Evolutionary conservation across 2,329 filamentous ascomycete genomes (phyloP).

Genomic region (Epichloe aotearoae): DNA sequence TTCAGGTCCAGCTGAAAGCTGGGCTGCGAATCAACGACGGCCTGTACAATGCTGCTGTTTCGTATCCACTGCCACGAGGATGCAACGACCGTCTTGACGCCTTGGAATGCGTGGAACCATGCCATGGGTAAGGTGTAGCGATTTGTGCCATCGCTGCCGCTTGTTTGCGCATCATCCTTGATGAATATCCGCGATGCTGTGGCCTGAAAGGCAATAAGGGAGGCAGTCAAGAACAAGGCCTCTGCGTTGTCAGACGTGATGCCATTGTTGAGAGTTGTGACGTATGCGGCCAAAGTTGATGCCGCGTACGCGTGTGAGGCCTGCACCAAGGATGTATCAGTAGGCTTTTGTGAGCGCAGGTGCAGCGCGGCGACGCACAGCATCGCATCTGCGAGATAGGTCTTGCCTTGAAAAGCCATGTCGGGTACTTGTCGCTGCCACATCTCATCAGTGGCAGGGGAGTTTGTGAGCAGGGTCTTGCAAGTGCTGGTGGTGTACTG

Average conservation of each 20-base stretch:
- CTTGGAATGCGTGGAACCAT: slow-evolving; percentile 56
- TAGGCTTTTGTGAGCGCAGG: slow-evolving; percentile 39
- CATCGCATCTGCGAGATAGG: slow-evolving; percentile 49
- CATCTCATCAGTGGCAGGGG: slow-evolving; percentile 37
- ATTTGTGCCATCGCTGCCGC: slow-evolving; percentile 20
- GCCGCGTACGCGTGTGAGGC: slow-evolving; percentile 54
- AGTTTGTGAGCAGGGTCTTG: slow-evolving; percentile 43
- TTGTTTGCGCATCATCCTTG: slow-evolving; percentile 35
- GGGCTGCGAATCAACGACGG: slow-evolving; percentile 51
- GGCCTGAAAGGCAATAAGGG: slow-evolving; percentile 54
- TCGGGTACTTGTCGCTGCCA: slow-evolving; percentile 48
- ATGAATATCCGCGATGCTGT: slow-evolving; percentile 49
- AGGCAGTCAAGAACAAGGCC: slow-evolving; percentile 47
- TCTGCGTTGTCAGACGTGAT: slow-evolving; percentile 48
- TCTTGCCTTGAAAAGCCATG: slow-evolving; percentile 45
- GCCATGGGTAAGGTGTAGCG: slow-evolving; percentile 46
- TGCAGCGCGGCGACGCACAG: slow-evolving; percentile 52
- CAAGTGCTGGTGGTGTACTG: slow-evolving; percentile 49
- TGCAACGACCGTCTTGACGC: slow-evolving; percentile 51
- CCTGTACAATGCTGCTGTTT: slow-evolving; percentile 40
- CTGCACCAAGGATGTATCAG: slow-evolving; percentile 46
- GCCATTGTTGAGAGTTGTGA: slow-evolving; percentile 39
- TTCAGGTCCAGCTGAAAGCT: slow-evolving; percentile 47
- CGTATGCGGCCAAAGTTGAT: slow-evolving; percentile 48
- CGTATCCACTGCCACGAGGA: slow-evolving; percentile 52